Percentiles rank a stretch among this genome's conserved stretches.
phyloP scores from a whole-genome alignment of 345 rosid species.

The Sonneratia alba region DNA sequence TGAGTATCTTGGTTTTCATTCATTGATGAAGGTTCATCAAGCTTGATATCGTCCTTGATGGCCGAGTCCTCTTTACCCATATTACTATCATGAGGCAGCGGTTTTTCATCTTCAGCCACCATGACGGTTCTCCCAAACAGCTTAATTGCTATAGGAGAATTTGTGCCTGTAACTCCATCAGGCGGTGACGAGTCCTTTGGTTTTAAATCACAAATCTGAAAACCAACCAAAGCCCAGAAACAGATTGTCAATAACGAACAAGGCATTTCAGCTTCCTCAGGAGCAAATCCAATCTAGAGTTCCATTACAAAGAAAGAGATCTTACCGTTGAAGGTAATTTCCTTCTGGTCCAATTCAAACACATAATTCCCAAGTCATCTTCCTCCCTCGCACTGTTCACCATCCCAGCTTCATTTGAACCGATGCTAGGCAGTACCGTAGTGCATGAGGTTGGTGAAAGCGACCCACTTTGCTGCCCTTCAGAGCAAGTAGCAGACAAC shows the following conservation, averaged over 20 bases:
- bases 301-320: not conserved
- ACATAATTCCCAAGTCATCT: constrained; percentile 13
- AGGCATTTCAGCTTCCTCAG: too few relatives aligned
- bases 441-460: constrained; percentile 53
- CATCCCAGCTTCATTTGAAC: constrained; percentile 15
- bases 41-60: too few relatives aligned
- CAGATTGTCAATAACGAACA: not conserved
- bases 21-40: too few relatives aligned
- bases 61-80: too few relatives aligned
- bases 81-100: too few relatives aligned
- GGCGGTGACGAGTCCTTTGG: constrained; percentile 10
- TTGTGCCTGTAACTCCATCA: not conserved
- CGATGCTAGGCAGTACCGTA: constrained; percentile 27
- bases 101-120: too few relatives aligned
- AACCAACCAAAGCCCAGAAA: not conserved
- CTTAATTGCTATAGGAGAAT: too few relatives aligned
- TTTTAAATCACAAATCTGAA: constrained; percentile 24
- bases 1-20: too few relatives aligned
- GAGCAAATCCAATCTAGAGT: not conserved
- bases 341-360: constrained; percentile 6
- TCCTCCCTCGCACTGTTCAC: constrained; percentile 26
- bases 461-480: constrained; percentile 38
- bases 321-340: constrained; percentile 18
- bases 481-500: constrained; percentile 34
- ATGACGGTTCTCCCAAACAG: too few relatives aligned